These are phyloP conservation scores for Aspergillus nanangensis DNA, from an alignment of 495 filamentous ascomycete species.

Conservation along the genomic window DNA sequence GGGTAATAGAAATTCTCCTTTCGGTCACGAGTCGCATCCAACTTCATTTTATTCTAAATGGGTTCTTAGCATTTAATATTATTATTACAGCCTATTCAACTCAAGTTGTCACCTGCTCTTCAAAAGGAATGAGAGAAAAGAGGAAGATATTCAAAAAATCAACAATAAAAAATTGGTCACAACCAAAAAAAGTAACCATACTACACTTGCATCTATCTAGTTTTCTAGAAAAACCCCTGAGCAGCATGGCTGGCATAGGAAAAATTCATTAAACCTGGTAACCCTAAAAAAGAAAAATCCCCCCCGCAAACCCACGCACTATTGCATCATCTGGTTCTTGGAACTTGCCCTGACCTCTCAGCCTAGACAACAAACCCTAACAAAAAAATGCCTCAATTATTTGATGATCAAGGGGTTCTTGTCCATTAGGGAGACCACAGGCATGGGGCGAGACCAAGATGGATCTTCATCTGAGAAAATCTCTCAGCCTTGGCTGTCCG, in stretches of 20 bases:
- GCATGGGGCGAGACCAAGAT: slow-evolving; percentile 1
- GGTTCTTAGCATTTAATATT: neutral
- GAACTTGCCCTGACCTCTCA: neutral
- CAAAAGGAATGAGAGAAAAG: too few species aligned
- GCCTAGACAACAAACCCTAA: neutral
- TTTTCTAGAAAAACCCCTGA: too few species aligned
- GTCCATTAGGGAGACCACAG: neutral
- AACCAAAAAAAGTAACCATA: too few species aligned
- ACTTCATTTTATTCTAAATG: too few species aligned
- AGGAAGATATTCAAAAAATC: too few species aligned
- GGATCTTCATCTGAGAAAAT: slow-evolving; percentile 7
- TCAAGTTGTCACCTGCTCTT: too few species aligned
- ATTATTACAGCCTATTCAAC: neutral
- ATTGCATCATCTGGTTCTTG: slow-evolving; percentile 16
- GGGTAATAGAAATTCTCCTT: slow-evolving; percentile 27
- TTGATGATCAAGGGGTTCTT: neutral
- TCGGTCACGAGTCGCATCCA: slow-evolving; percentile 21
- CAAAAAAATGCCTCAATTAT: slow-evolving; percentile 1
- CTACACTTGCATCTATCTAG: too few species aligned
- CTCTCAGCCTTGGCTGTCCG: slow-evolving; percentile 10
- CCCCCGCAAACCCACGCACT: slow-evolving; percentile 6
- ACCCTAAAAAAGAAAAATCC: slow-evolving; percentile 1
- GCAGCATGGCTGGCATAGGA: neutral
- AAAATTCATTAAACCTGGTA: neutral
- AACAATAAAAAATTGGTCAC: too few species aligned